Base-by-base conservation (phyloP, 768 basidiomycete species). In the Russula vinacea region DNA sequence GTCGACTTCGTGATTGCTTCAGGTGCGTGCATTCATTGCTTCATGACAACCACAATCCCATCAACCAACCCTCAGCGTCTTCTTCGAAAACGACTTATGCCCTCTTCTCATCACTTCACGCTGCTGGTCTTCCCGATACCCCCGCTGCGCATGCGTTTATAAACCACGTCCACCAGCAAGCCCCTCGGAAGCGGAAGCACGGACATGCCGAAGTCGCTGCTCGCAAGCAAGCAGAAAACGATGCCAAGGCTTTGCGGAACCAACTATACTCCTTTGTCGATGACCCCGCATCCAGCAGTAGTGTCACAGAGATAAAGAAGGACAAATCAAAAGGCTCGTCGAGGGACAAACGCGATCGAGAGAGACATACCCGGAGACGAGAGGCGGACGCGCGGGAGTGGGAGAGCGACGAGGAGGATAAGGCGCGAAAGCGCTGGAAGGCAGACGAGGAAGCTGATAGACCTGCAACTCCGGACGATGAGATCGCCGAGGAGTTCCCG, bases 321-420 rank as follows among this genome's bases (percentile, higher is more conserved):
- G 74, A 72, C 68, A 71, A 70, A 55, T 65, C 65, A 61, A 70
- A 65, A 73, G 74, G 64, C 51, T 71, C 64, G 76, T 75, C 73
- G 71, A 79, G 78, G 66, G 80, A 81, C 68, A 84, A 84, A 62
- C 83, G 79, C 64, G 77, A 78, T 60, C 78, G 78, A 70, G 87
- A 89, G 42, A 80, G 85, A 61, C 84, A 86, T 65, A 79, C 83
- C 44, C 80, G 94, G 68, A 95, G 94, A 74, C 79, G 93, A 55
- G 93, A 95, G 35, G 83, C 85, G 62, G 89, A 91, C 66, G 83
- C 78, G 24, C 87, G 85, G 60, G 89, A 92, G 64, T 95, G 94
- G 93, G 90, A 92, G 74, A 92, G 90, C 68, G 94, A 93, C 66
- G 92, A 92, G 65, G 93, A 94, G 62, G 91, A 93, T 68, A 78